Evolutionary conservation across 768 basidiomycete species (phyloP), one percentile per base, ranked within the genome.

Genomic region (Amanita brunnescens): DNA sequence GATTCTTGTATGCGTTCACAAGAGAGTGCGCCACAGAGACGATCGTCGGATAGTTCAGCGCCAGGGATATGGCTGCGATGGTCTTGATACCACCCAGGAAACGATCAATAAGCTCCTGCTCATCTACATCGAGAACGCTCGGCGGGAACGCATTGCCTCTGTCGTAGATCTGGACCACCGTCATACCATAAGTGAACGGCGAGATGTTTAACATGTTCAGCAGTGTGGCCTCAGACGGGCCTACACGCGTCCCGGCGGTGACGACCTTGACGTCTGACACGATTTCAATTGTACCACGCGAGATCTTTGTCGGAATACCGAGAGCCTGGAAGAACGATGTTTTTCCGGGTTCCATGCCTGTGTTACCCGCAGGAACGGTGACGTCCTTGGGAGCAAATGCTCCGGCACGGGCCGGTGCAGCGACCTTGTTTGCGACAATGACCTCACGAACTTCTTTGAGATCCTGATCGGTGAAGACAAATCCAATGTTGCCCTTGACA

Each of bases 251-350:
- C 55, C 94, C 94, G 49, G 85, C 90, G 41, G 73, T 72, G 64
- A 99, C 91, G 76, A 99, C 94, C 74, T 94, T 85, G 65, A 98
- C 86, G 65, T 98, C 94, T 58, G 85, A 80, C 54, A 96, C 91
- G 67, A 98, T 99, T 91, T 99, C 96, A 62, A 99, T 98, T 50
- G 96, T 98, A 79, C 96, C 96, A 84, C 96, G 88, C 47, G 96
- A 94, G 59, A 99, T 98, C 83, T 99, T 99, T 70, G 96, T 99
- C 42, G 96, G 95, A 71, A 99, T 94, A 76, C 88, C 86, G 65
- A 99, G 86, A 52, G 96, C 96, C 79, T 99, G 96, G 91, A 99
- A 99, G 91, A 98, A 99, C 62, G 96, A 96, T 55, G 96, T 99
- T 81, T 99, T 99, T 65, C 95, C 96, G 62, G 96, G 96, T 70